Evolutionary conservation across 2,329 filamentous ascomycete species (phyloP), one percentile per base, ranked within the genome.

Genomic region (Immersiporthe knoxdaviesiana): DNA sequence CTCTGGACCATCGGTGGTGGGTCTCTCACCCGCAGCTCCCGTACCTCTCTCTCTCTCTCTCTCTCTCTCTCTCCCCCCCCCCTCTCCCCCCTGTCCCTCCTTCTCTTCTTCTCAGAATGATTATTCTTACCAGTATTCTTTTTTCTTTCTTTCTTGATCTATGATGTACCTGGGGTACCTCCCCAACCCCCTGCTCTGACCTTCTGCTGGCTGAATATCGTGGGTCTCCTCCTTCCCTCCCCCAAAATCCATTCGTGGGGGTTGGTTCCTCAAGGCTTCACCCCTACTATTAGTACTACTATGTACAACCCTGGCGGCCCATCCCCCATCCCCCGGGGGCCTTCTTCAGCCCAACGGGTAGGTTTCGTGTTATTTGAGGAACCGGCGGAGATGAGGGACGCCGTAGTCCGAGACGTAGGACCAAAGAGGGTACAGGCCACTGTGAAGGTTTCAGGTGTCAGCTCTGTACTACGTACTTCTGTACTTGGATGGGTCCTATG

Each of bases 391-490:
- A 59, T 35, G 35, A 64, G 63, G 32, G 32, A 32, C 32, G 47
- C 39, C 21, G 18, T n/a, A 67, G 61, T 63, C 68, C 66, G 68
- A 64, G 30, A 35, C 63, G 68, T 39, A 67, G 47, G 58, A 32
- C 58, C 32, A 37, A 47, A 50, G n/a, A 52, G n/a, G 58, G 68
- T 59, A 69, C 44, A 52, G 18, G 24, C 32, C 24, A 56, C 52
- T 12, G 52, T 30, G 52, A 37, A 37, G 59, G 59, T 62, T 62
- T 62, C 59, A 62, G 37, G 35, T 44, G 37, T 41, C 35, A 41
- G 59, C n/a, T 44, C 37, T 62, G 59, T n/a, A n/a, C n/a, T n/a
- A n/a, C n/a, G n/a, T n/a, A n/a, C n/a, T n/a, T n/a, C n/a, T n/a
- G n/a, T 44, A 18, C 37, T 6, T 44, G 12, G 24, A 24, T 12